Base-by-base conservation (phyloP, 768 basidiomycete genomes). In the Albatrellus ellisii region DNA sequence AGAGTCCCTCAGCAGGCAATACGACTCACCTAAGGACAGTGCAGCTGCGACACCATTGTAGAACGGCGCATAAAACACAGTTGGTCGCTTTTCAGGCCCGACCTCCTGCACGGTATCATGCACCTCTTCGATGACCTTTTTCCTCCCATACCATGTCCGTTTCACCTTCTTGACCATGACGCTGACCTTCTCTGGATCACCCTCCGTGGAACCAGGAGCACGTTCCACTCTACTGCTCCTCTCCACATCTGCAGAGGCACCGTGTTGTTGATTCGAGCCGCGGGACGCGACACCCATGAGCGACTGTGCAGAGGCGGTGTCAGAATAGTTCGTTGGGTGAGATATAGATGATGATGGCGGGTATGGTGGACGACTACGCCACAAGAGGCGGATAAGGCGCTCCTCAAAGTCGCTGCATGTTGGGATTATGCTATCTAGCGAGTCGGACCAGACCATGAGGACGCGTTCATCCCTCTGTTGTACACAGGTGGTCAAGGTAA, bases 391-490 rank as follows among this genome's bases (percentile, higher is more conserved):
- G 50, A 77, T 73, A 56, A 77, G 69, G 39, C 70, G 63, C 45
- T 73, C 68, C 48, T 77, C 75, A 41, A 76, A 69, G 48, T 73
- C 71, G 46, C 62, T 62, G 38, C 60, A 64, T 25, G 59, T 66
- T 36, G 67, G 59, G 43, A 91, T 75, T 57, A 91, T 82, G 49
- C 68, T 69, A 54, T 88, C 83, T 34, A 89, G 67, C 0, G 74
- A 70, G 55, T 88, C 82, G 15, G 80, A 77, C 87, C 87, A 91
- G 48, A 90, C 76, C 46, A 90, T 72, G 42, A 91, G 69, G 14
- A 84, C 81, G 28, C 82, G 74, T 56, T 90, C 88, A 56, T 88
- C 81, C 35, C 87, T 74, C 80, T 82, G 48, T 4, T 39, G 3
- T 34, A 20, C 40, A 25, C 15, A 35, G 1, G 41, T 33, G 17